Base-by-base conservation (phyloP, 441 rosid genomes). In the Adansonia madagascariensis region DNA sequence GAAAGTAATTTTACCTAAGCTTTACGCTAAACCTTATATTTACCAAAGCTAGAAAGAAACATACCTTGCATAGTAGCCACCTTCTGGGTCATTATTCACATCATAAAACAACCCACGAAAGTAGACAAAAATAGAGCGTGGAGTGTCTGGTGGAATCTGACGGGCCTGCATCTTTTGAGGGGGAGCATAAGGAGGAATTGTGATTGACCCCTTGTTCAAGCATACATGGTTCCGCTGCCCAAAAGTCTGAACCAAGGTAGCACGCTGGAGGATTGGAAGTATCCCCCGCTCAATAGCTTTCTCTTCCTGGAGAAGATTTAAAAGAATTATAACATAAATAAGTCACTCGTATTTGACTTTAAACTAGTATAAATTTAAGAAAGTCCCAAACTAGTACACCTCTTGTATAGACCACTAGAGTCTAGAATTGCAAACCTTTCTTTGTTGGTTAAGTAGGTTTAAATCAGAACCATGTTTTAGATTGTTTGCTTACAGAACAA, bases 151-250 rank as follows among this genome's bases (percentile, higher is more conserved):
- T 53, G 94, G 91, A 79, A 94, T 94, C 65, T 80, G 91, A 81
- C 79, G 97, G 55, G 97, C 82, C 65, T 90, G 92, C 95, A 94
- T 94, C 82, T 94, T 94, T 73, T 27, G 31, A 27, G 31, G 31
- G 31, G 31, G 31, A 27, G 31, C 31, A 27, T 27, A 27, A 27
- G 31, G 31, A 27, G 31, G 31, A 27, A 27, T 27, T 27, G 31
- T 27, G 31, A 27, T 27, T 27, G 31, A 27, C 90, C 98, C 97
- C 35, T 88, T 81, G n/a, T 91, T 91, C 81, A 92, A 84, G 86
- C 97, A 92, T 24, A 94, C 97, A 75, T 94, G 97, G 79, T 94
- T 94, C 75, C 90, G 79, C 72, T 94, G 98, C 71, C 98, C 98
- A 81, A 94, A 92, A 20, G 98, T 94, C 73, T 94, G 98, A 77